These are phyloP conservation scores for Sordariomycetes sp. DNA, from an alignment of 2,329 filamentous ascomycete genomes.

Conservation along the genomic window DNA sequence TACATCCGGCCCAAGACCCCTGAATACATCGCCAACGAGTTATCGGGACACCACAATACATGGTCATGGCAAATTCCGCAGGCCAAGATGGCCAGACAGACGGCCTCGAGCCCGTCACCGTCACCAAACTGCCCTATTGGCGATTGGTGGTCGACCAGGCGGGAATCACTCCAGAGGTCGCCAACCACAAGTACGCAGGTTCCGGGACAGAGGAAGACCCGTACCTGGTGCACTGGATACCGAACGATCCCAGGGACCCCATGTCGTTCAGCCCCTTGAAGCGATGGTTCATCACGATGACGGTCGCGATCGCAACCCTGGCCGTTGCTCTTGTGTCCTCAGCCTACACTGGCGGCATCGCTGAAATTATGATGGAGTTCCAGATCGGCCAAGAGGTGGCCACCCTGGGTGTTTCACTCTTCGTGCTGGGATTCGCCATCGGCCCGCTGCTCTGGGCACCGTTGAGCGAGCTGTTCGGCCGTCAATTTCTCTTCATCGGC, in stretches of 20 bases:
- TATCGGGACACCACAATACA: too few relatives aligned
- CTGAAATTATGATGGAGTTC: not conserved
- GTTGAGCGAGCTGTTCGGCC: constrained; percentile 10
- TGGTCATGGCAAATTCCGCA: too few relatives aligned
- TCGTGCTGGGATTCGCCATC: too few relatives aligned
- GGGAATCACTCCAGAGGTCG: too few relatives aligned
- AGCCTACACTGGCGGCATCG: constrained; percentile 39
- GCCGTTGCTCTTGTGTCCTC: constrained; percentile 56
- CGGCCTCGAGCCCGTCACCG: too few relatives aligned
- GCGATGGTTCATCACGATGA: constrained; percentile 55
- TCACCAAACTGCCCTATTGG: too few relatives aligned
- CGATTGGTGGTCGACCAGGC: too few relatives aligned
- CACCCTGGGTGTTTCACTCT: too few relatives aligned
- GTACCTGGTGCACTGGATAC: constrained; percentile 54
- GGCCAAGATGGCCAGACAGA: too few relatives aligned
- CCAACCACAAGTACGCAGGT: constrained; percentile 39
- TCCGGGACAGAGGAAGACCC: constrained; percentile 54
- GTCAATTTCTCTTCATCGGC: constrained; percentile 47
- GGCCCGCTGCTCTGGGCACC: constrained; percentile 12
- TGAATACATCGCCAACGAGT: too few relatives aligned
- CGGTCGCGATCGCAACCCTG: constrained; percentile 53
- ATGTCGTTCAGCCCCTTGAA: constrained; percentile 36
- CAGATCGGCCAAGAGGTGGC: too few relatives aligned
- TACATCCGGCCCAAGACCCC: too few relatives aligned
- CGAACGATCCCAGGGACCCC: constrained; percentile 56